These are phyloP conservation scores for Suhomyces pyralidae DNA, from an alignment of 805 yeast genomes.

Conservation along the genomic window DNA sequence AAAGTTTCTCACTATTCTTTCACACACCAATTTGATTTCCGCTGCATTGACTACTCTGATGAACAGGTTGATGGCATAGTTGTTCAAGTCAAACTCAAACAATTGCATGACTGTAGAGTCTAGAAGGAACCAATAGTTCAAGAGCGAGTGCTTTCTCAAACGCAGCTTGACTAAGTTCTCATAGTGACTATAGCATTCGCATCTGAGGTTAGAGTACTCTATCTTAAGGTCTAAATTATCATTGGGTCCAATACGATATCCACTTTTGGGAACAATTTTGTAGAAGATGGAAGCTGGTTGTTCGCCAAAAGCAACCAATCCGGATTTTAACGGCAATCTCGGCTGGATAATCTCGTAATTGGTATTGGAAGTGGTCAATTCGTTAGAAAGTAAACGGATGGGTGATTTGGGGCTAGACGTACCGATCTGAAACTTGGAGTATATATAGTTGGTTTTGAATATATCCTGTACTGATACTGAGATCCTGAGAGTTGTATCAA, in stretches of 20 bases:
- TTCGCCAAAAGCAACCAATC: conserved; percentile 57
- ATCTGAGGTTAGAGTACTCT: conserved; percentile 43
- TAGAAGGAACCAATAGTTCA: conserved; percentile 22
- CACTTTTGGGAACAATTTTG: conserved; percentile 35
- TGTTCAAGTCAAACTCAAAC: conserved; percentile 27
- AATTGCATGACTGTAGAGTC: conserved; percentile 15
- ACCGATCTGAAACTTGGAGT: conserved; percentile 68
- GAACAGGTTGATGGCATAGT: conserved; percentile 22
- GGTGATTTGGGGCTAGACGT: conserved; percentile 53
- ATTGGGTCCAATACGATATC: conserved; percentile 16
- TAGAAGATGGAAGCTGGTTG: conserved; percentile 67
- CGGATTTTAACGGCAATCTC: conserved; percentile 14
- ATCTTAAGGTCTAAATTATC: conserved; percentile 44
- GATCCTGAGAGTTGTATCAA: conserved; percentile 56
- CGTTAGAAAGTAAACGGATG: conserved; percentile 47
- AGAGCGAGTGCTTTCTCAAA: conserved; percentile 9
- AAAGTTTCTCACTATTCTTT: conserved; percentile 10
- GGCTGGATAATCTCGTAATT: conserved; percentile 25
- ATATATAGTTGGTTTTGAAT: conserved; percentile 54
- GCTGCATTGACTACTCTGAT: conserved; percentile 17
- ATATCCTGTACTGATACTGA: conserved; percentile 82
- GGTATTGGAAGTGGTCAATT: conserved; percentile 28
- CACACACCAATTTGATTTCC: conserved; percentile 16
- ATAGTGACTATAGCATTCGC: conserved; percentile 38
- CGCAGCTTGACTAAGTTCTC: conserved; percentile 11